Evolutionary conservation across 768 basidiomycete species (phyloP).

Genomic region (Phylloporus rhodoxanthus): DNA sequence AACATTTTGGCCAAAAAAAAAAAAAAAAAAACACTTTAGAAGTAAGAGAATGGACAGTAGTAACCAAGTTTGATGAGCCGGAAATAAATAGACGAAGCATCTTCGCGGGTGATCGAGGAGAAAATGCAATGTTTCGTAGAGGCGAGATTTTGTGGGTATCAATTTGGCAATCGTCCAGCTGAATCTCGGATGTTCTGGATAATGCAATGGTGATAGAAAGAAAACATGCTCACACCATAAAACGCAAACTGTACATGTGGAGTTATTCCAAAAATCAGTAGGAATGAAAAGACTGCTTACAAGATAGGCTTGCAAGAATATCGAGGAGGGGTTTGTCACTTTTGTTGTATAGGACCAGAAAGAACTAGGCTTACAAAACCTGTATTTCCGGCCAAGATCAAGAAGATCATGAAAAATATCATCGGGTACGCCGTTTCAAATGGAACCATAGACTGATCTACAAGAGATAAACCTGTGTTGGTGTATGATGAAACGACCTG

Average conservation of each 20-base stretch:
- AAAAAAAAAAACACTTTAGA: conserved; percentile 48
- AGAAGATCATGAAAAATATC: conserved; percentile 63
- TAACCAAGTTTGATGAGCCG: conserved; percentile 93
- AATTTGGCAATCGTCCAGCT: conserved; percentile 74
- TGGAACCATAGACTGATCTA: conserved; percentile 87
- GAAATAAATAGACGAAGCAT: conserved; percentile 88
- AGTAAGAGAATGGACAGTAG: conserved; percentile 61
- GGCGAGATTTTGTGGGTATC: conserved; percentile 51
- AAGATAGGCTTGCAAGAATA: conserved; percentile 63
- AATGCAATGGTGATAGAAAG: not conserved
- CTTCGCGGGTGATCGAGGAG: conserved; percentile 91
- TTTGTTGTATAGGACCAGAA: not conserved
- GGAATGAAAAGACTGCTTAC: conserved; percentile 43
- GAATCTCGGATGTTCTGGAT: conserved; percentile 8
- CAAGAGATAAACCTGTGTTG: conserved; percentile 82
- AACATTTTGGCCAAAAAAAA: not conserved
- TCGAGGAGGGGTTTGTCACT: not conserved
- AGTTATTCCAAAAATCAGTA: not conserved
- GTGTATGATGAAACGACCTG: conserved; percentile 84
- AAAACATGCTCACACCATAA: conserved; percentile 61
- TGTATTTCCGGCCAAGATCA: conserved; percentile 90
- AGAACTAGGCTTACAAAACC: conserved; percentile 66
- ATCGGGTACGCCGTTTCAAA: conserved; percentile 83
- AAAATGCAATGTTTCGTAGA: conserved; percentile 80
- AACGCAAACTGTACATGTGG: conserved; percentile 53